Conservation (phyloP, 1,284 basidiomycete species). For the Cryptococcus sp. region DNA sequence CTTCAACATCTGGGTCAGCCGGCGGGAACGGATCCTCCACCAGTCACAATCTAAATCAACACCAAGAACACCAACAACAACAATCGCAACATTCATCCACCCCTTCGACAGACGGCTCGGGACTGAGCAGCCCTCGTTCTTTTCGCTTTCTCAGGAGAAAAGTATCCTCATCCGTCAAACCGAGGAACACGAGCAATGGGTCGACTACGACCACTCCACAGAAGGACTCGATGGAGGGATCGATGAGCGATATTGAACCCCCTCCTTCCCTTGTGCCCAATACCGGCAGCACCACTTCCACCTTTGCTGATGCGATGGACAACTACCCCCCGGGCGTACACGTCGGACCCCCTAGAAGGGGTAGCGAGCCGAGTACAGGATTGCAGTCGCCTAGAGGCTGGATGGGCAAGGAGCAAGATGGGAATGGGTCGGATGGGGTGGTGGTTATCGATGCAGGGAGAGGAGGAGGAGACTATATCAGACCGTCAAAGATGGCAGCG, state of each 20-base stretch:
- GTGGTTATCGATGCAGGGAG: conserved; percentile 1
- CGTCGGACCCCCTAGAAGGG: not conserved
- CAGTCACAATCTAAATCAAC: too few species aligned
- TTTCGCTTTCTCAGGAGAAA: not conserved
- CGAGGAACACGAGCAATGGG: too few species aligned
- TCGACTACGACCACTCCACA: too few species aligned
- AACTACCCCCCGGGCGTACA: not conserved
- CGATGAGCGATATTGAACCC: not conserved
- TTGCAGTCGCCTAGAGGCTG: not conserved
- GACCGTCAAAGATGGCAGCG: not conserved
- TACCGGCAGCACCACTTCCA: not conserved
- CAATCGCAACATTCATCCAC: too few species aligned
- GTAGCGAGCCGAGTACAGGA: not conserved
- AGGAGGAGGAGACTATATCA: not conserved
- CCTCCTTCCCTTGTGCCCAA: not conserved
- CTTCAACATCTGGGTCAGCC: not conserved
- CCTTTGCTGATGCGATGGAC: not conserved
- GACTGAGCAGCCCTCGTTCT: not conserved
- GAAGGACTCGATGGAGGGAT: too few species aligned
- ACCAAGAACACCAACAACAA: too few species aligned
- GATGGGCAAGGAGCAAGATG: not conserved
- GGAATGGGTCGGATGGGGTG: not conserved
- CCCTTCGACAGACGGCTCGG: too few species aligned
- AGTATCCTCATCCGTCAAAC: not conserved
- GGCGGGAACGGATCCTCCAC: not conserved